Percentiles rank a stretch among this genome's conserved stretches.
phyloP scores from a whole-genome alignment of 2,329 filamentous ascomycete species.

The Remersonia thermophila region DNA sequence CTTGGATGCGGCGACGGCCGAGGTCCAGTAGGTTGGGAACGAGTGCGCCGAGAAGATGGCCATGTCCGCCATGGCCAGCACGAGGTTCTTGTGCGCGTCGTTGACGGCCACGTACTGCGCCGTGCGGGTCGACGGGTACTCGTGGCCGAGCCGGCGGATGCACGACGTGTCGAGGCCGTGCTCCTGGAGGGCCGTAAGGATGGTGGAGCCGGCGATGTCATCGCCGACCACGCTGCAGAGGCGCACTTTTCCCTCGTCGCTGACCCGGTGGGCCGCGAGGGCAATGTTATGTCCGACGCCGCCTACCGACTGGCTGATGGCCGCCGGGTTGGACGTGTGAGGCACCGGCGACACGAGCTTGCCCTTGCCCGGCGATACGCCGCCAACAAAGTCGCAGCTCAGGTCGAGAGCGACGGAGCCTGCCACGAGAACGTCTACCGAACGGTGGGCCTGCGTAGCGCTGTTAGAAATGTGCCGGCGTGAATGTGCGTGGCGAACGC shows the following conservation, averaged over 20 bases:
- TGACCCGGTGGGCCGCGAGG: slow-evolving; percentile 59
- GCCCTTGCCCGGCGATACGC: slow-evolving; percentile 15
- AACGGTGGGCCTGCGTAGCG: slow-evolving; percentile 9
- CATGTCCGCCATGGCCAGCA: slow-evolving; percentile 97
- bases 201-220: slow-evolving; percentile 63
- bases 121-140: slow-evolving; percentile 48
- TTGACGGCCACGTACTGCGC: slow-evolving; percentile 91
- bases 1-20: slow-evolving; percentile 40
- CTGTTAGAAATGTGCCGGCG: no score
- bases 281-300: slow-evolving; percentile 91
- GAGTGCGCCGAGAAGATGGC: slow-evolving; percentile 55
- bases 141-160: slow-evolving; percentile 43
- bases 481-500: no score
- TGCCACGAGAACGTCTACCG: slow-evolving; percentile 64
- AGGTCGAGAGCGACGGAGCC: slow-evolving; percentile 85
- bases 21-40: slow-evolving; percentile 46
- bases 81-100: slow-evolving; percentile 66
- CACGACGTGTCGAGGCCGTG: slow-evolving; percentile 52
- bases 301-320: slow-evolving; percentile 71
- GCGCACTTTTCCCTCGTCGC: slow-evolving; percentile 48
- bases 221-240: slow-evolving; percentile 74
- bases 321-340: slow-evolving; percentile 76
- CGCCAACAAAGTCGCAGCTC: slow-evolving; percentile 58
- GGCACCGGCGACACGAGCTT: slow-evolving; percentile 34
- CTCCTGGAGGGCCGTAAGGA: slow-evolving; percentile 52